Percentiles rank a stretch among this genome's conserved stretches.
phyloP scores from a whole-genome alignment of 2,329 filamentous ascomycete genomes.

The Colletotrichum nymphaeae region DNA sequence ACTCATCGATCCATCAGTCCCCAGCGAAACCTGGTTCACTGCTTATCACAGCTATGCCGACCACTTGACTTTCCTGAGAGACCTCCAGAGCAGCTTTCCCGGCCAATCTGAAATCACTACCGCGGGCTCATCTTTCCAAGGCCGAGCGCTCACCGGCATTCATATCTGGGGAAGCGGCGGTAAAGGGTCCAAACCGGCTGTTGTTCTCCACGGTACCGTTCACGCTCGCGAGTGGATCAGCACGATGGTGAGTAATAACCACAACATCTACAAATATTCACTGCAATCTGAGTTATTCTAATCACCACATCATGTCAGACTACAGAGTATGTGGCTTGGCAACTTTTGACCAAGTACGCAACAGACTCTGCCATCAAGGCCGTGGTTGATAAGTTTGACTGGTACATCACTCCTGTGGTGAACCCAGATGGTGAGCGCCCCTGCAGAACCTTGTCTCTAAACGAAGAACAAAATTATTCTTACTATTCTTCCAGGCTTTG shows the following conservation, averaged over 20 bases:
- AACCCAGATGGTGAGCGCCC: constrained; percentile 56
- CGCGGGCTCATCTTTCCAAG: constrained; percentile 58
- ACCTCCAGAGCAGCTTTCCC: constrained; percentile 55
- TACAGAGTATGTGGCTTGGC: constrained; percentile 59
- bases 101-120: constrained; percentile 60
- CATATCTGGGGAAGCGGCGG: constrained; percentile 63
- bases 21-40: constrained; percentile 58
- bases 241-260: constrained; percentile 56
- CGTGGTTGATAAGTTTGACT: constrained; percentile 67
- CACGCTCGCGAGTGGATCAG: constrained; percentile 68
- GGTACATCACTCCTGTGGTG: constrained; percentile 61
- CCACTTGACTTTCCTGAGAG: constrained; percentile 59
- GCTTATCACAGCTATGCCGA: constrained; percentile 64
- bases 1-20: background rate
- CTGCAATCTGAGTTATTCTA: too few relatives aligned
- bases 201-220: constrained; percentile 63
- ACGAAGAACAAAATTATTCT: background rate
- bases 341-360: constrained; percentile 53
- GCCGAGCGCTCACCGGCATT: constrained; percentile 69
- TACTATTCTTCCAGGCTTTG: constrained; percentile 48
- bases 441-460: fast-evolving
- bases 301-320: constrained; percentile 44
- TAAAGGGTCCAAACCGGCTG: constrained; percentile 59
- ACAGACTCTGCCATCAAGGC: constrained; percentile 49
- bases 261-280: too few relatives aligned